A percentile compares a stretch with the other conserved stretches of the same genome.
Conservation (phyloP, 208 protist species). For the Trypanosoma mega region DNA sequence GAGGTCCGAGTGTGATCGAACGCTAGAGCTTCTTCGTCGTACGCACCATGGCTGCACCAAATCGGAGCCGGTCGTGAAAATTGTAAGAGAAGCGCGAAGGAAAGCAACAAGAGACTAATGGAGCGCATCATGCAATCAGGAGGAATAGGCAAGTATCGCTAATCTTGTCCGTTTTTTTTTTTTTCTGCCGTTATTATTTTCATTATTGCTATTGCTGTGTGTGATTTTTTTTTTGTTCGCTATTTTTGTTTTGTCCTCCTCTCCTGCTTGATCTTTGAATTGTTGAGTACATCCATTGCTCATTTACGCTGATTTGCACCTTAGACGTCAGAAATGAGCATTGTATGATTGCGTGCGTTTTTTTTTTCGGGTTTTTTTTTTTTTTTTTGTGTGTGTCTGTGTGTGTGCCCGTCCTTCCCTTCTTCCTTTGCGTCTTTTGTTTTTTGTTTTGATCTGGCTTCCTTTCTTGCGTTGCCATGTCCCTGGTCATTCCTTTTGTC, state of each 20-base stretch:
- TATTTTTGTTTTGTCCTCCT: too few relatives aligned
- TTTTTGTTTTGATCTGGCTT: slow-evolving; percentile 7
- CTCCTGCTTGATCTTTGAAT: too few relatives aligned
- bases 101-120: neutral
- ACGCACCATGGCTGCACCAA: slow-evolving; percentile 13
- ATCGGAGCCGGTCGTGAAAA: slow-evolving; percentile 10
- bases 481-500: too few relatives aligned
- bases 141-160: too few relatives aligned
- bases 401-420: neutral
- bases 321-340: neutral
- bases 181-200: too few relatives aligned
- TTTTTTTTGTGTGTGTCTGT: slow-evolving; percentile 1
- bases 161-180: too few relatives aligned
- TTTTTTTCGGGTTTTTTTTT: slow-evolving; percentile 1
- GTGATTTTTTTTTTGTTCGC: too few relatives aligned
- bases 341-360: neutral
- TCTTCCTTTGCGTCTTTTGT: too few relatives aligned
- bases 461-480: neutral
- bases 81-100: neutral
- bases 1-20: slow-evolving; percentile 31
- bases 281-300: too few relatives aligned
- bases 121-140: neutral
- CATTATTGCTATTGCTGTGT: too few relatives aligned
- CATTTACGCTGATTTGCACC: neutral
- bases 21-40: slow-evolving; percentile 36